phyloP scores from a whole-genome alignment of 2,329 filamentous ascomycete genomes.

The Colletotrichum sp. region DNA sequence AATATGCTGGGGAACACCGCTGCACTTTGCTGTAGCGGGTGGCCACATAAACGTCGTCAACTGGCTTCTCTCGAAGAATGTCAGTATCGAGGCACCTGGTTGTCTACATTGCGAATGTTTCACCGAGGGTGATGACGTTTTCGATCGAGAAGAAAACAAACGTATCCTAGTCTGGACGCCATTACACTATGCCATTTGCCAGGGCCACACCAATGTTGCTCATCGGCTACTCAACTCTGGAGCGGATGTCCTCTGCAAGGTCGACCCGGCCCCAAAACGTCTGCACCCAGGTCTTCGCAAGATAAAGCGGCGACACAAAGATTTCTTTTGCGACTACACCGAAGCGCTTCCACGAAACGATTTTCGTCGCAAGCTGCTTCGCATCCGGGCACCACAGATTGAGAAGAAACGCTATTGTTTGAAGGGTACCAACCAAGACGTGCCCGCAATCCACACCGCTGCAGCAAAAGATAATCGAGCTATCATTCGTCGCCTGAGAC shows the following conservation, averaged over 20 bases:
- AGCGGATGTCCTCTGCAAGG: not conserved
- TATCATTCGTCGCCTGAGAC: not conserved
- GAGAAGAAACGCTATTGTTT: not conserved
- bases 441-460: not conserved
- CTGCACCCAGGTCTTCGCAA: not conserved
- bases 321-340: not conserved
- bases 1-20: not conserved
- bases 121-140: not conserved
- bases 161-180: not conserved
- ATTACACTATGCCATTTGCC: not conserved
- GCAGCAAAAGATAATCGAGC: not conserved
- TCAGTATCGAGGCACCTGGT: not conserved
- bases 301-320: not conserved
- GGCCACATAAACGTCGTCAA: not conserved
- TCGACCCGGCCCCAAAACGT: not conserved
- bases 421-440: not conserved
- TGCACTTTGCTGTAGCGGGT: not conserved
- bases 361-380: not conserved
- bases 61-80: not conserved
- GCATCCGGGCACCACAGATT: not conserved
- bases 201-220: not conserved
- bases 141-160: not conserved
- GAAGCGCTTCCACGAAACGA: not conserved
- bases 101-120: not conserved
- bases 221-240: not conserved